Evolutionary conservation across 306 rosid species (phyloP).

Genomic region (Corylus avellana): DNA sequence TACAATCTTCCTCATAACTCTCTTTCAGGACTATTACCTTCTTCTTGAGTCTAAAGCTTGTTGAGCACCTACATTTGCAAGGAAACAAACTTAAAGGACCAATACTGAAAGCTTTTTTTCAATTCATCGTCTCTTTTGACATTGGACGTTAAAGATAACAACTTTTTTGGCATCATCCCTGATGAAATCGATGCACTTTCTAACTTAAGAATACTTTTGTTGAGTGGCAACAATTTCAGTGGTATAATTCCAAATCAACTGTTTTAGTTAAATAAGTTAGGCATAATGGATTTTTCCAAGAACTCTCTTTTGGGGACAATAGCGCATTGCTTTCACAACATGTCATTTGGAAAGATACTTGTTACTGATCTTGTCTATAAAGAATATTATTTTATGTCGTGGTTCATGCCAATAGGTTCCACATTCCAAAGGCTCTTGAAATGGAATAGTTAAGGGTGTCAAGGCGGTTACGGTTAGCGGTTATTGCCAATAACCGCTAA

Average conservation of each 20-base stretch:
- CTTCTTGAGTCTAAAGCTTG: not conserved
- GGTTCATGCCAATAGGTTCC: no score
- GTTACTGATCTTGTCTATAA: not conserved
- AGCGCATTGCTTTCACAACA: constrained; percentile 4
- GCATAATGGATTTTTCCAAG: constrained; percentile 10
- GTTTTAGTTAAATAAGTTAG: not conserved
- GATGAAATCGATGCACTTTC: not conserved
- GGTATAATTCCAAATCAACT: constrained; percentile 12
- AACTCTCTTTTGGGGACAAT: constrained; percentile 13
- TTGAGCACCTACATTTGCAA: not conserved
- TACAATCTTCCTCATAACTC: constrained; percentile 10
- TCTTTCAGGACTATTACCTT: constrained; percentile 7
- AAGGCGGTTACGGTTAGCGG: no score
- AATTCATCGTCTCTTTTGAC: not conserved
- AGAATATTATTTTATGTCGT: no score
- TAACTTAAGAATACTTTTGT: not conserved
- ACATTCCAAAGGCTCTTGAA: not conserved
- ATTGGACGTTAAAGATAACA: constrained; percentile 2
- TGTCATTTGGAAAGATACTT: not conserved
- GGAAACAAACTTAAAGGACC: not conserved
- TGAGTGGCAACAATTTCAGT: not conserved
- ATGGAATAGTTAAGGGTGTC: not conserved
- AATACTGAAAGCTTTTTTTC: not conserved
- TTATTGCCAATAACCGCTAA: no score
- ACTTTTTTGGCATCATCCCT: constrained; percentile 3